Evolutionary conservation across 768 basidiomycete genomes (phyloP).

Genomic region (Tricholoma flavovirens): DNA sequence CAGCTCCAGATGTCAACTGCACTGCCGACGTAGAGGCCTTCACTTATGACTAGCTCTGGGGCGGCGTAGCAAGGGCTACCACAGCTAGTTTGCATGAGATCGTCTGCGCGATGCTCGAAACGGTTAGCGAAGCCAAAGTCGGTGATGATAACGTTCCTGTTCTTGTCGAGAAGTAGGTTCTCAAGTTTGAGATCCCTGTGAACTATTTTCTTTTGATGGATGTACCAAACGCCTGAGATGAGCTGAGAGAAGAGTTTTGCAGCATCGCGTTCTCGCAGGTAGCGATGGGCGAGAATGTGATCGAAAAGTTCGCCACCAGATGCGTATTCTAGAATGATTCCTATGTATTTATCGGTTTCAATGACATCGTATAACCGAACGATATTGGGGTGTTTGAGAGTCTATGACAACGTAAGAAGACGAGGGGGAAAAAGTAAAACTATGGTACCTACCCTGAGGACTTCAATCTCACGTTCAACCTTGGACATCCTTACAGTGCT

Average conservation of each 20-base stretch:
- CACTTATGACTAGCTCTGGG: conserved; percentile 95
- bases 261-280: conserved; percentile 91
- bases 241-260: conserved; percentile 96
- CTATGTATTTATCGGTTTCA: conserved; percentile 99
- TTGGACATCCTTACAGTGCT: conserved; percentile 83
- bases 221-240: conserved; percentile 97
- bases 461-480: conserved; percentile 96
- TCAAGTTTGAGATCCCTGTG: conserved; percentile 99
- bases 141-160: conserved; percentile 98
- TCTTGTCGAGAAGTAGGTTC: conserved; percentile 93
- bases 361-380: conserved; percentile 98
- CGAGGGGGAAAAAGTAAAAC: not conserved
- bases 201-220: conserved; percentile 98
- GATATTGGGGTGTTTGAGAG: conserved; percentile 95
- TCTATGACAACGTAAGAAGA: conserved; percentile 38
- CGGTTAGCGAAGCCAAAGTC: conserved; percentile 99
- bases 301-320: conserved; percentile 98
- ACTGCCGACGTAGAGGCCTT: conserved; percentile 93
- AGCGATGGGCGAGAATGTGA: conserved; percentile 96
- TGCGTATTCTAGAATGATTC: conserved; percentile 97
- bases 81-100: conserved; percentile 98
- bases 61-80: conserved; percentile 98
- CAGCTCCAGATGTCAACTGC: conserved; percentile 99
- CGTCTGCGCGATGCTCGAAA: conserved; percentile 88
- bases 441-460: conserved; percentile 69